Base-by-base conservation (phyloP, 2,329 filamentous ascomycete species). In the Epichloe baconii region DNA sequence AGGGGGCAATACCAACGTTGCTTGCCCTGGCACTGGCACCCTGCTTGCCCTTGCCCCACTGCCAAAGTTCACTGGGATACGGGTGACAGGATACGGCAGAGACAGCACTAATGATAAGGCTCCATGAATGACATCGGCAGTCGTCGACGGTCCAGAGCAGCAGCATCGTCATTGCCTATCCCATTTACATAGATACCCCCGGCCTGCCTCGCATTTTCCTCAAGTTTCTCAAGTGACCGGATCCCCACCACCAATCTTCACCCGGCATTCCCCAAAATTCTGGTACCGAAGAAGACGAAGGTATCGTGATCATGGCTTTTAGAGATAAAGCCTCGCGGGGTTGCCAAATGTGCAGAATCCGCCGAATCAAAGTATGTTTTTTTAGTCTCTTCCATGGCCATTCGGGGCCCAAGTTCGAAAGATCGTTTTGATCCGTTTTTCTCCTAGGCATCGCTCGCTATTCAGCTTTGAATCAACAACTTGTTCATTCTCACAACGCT, bases 311-410 rank as follows among this genome's bases (percentile, higher is more conserved):
- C 56, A 83, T 82, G 79, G 79, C 81, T 4, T 82, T 81, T 58
- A 79, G 76, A 54, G 80, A 79, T 40, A 81, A 80, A 66, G 78
- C 79, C 59, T 82, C 79, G 2, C 70, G 72, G 66, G 83, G 82
- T 59, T 87, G 83, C 61, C 82, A 85, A 68, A 86, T 83, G 77
- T 87, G 83, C 65, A 77, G 83, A 63, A 83, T 76, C 43, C 74
- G 83, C 56, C 75, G 83, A 58, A 86, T 87, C 62, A 87, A 86
- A 75, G 83, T 83, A 71, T 21, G 47, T 43, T 17, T 17, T 6
- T 15, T 31, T 26, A 10, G 31, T 11, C 31, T 31, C 31, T 31
- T 31, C 10, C 31, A 11, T 31, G 31, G 3, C 31, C 31, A 31
- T 31, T 47, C 36, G 4, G n/a, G 14, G 2, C 36, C 36, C n/a